A percentile compares a stretch with the other conserved stretches of the same genome.
Evolutionary conservation across 352 stramenopile genomes (phyloP).

Genomic region (Phytophthora ramorum): DNA sequence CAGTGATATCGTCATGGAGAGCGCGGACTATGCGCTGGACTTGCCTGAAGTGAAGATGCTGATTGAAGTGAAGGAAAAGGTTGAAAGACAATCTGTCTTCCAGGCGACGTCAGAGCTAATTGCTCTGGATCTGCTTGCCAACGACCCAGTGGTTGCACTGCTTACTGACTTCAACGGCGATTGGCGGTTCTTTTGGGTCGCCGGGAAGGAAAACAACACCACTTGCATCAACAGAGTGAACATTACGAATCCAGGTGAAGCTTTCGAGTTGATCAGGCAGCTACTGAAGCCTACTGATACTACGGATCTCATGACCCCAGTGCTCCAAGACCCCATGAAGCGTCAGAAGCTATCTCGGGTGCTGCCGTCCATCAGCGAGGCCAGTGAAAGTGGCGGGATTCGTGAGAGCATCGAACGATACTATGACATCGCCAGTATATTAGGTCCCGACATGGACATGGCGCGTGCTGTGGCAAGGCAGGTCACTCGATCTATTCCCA

Average conservation of each 20-base stretch:
- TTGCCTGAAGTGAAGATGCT: conserved; percentile 54
- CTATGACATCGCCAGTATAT: conserved; percentile 38
- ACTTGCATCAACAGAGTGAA: conserved; percentile 30
- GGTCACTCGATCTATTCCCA: too few relatives aligned
- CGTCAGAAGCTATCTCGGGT: conserved; percentile 34
- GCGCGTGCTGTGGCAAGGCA: conserved; percentile 28
- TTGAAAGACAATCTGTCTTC: conserved; percentile 35
- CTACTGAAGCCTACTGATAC: conserved; percentile 21
- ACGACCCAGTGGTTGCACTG: conserved; percentile 49
- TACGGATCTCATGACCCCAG: conserved; percentile 18
- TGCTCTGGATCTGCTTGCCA: conserved; percentile 47
- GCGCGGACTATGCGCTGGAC: conserved; percentile 7
- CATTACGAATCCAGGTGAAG: conserved; percentile 30
- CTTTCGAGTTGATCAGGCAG: conserved; percentile 38
- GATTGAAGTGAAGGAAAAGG: conserved; percentile 51
- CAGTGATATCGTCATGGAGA: conserved; percentile 32
- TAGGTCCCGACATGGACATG: conserved; percentile 40
- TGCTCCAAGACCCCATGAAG: conserved; percentile 35
- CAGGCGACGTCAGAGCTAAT: conserved; percentile 53
- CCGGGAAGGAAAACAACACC: conserved; percentile 29
- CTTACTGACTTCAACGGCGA: conserved; percentile 48
- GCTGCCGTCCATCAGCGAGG: conserved; percentile 17
- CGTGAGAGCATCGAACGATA: conserved; percentile 41
- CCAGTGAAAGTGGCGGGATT: neutral
- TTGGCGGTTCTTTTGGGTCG: conserved; percentile 64